These are phyloP conservation scores for Calendula officinalis DNA, from an alignment of 129 eudicot genomes.

Conservation along the genomic window DNA sequence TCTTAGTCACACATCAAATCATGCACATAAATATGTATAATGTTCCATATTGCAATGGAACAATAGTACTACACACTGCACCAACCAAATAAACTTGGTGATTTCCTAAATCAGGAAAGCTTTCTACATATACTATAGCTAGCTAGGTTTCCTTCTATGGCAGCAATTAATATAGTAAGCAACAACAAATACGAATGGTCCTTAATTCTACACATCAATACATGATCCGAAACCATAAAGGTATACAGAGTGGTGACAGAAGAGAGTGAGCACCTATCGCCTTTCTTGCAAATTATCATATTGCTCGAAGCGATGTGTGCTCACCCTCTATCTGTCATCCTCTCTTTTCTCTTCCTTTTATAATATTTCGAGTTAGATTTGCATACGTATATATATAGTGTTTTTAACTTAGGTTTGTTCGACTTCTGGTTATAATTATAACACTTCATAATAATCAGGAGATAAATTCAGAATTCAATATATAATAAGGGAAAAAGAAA, in stretches of 20 bases:
- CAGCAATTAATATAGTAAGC: not conserved
- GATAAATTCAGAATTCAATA: too few species aligned
- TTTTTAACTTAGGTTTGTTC: not conserved
- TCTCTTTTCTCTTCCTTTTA: not conserved
- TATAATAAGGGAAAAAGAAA: too few species aligned
- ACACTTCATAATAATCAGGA: too few species aligned
- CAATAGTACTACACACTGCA: not conserved
- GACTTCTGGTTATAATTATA: too few species aligned
- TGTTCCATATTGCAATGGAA: slow-evolving; percentile 1
- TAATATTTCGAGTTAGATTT: not conserved
- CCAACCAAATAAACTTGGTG: not conserved
- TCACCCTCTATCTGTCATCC: slow-evolving; percentile 84
- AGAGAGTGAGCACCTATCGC: slow-evolving; percentile 52
- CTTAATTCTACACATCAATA: too few species aligned
- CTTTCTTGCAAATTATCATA: slow-evolving; percentile 13
- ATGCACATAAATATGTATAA: slow-evolving; percentile 9
- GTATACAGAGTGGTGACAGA: slow-evolving; percentile 35
- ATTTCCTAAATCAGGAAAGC: slow-evolving; percentile 5
- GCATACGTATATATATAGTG: not conserved
- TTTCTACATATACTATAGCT: not conserved
- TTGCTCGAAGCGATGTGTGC: slow-evolving; percentile 70
- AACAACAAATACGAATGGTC: not conserved
- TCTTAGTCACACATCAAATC: slow-evolving; percentile 36
- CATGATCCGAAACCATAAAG: not conserved
- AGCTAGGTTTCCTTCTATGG: slow-evolving; percentile 14